Evolutionary conservation across 2,329 filamentous ascomycete species (phyloP).

Genomic region (Thermomyces lanuginosus): DNA sequence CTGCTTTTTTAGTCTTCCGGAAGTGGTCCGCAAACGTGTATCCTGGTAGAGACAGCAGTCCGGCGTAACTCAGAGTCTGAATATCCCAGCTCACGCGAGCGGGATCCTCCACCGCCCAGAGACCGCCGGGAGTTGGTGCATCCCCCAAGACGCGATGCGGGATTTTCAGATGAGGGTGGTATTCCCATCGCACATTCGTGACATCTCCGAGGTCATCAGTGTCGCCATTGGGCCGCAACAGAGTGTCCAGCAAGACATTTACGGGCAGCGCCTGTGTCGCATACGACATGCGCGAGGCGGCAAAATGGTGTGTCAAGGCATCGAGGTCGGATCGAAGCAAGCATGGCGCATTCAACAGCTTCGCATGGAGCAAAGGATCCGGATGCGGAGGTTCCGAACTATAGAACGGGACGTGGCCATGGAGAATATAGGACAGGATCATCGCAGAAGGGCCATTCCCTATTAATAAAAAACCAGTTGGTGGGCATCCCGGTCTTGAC

Average conservation of each 20-base stretch:
- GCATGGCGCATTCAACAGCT: conserved; percentile 32
- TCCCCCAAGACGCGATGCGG: conserved; percentile 40
- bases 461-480: conserved; percentile 13
- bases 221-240: conserved; percentile 43
- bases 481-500: conserved; percentile 6
- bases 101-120: conserved; percentile 43
- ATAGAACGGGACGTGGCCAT: conserved; percentile 45
- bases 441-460: conserved; percentile 47
- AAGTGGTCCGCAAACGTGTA: conserved; percentile 42
- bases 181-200: conserved; percentile 39
- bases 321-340: conserved; percentile 34
- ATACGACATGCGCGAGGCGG: conserved; percentile 41
- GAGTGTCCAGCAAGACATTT: conserved; percentile 44
- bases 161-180: conserved; percentile 34
- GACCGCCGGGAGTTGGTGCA: conserved; percentile 36
- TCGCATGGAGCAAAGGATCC: conserved; percentile 39
- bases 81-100: conserved; percentile 39
- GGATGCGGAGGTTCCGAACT: conserved; percentile 35
- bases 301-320: conserved; percentile 40
- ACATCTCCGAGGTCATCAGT: conserved; percentile 35
- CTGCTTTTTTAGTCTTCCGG: conserved; percentile 22
- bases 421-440: conserved; percentile 46
- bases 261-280: conserved; percentile 45
- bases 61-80: conserved; percentile 44
- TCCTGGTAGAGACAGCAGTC: conserved; percentile 44